A percentile compares a stretch with the other conserved stretches of the same genome.
These are phyloP conservation scores for Pecoramyces ruminantium DNA, from an alignment of 192 early-diverging fungal species.

Conservation along the genomic window DNA sequence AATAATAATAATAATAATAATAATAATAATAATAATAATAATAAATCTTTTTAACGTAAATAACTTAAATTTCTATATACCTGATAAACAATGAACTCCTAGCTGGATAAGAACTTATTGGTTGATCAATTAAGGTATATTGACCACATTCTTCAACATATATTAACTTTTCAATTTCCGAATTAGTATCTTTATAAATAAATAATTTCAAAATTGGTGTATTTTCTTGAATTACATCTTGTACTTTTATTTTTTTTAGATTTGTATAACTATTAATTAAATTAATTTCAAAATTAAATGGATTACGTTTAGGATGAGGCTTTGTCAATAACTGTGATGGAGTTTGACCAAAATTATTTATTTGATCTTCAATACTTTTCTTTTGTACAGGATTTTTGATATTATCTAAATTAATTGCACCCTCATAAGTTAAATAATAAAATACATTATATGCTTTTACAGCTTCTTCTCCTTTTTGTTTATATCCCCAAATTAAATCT, in stretches of 20 bases:
- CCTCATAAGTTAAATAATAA: slow-evolving; percentile 91
- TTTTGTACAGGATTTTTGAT: slow-evolving; percentile 78
- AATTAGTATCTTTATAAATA: background rate
- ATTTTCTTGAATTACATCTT: background rate
- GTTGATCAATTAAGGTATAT: background rate
- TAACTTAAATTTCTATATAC: background rate
- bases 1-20: too few species aligned
- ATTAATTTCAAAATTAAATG: background rate
- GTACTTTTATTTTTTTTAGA: background rate
- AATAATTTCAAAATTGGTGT: background rate
- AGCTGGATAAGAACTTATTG: background rate
- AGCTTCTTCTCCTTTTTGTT: slow-evolving; percentile 76
- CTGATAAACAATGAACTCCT: background rate
- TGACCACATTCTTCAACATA: background rate
- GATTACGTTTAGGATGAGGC: slow-evolving; percentile 51
- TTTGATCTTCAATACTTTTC: slow-evolving; percentile 80
- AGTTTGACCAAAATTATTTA: slow-evolving; percentile 96
- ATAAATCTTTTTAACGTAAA: too few species aligned
- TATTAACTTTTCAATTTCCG: background rate
- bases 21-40: too few species aligned
- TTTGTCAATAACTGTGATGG: slow-evolving; percentile 73
- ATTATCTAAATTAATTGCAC: slow-evolving; percentile 74
- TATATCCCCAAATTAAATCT: slow-evolving; percentile 87
- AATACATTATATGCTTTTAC: slow-evolving; percentile 82
- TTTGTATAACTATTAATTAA: background rate